Conservation (phyloP, 345 rosid genomes). For the Laguncularia racemosa region DNA sequence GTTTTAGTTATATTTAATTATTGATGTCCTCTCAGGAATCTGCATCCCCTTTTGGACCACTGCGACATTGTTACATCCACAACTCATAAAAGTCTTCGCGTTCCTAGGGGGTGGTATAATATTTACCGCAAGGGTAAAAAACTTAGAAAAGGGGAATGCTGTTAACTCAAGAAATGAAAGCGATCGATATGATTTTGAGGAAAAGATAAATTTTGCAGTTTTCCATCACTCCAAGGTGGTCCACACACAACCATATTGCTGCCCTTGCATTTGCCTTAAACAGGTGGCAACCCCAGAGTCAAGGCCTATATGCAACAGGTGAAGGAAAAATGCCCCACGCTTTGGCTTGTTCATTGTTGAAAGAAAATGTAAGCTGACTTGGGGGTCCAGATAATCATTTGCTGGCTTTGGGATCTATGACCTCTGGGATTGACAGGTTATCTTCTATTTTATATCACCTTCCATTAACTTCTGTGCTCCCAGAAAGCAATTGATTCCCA, state of each 20-base stretch:
- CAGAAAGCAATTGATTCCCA: too few species aligned
- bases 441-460: neutral
- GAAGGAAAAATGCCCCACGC: slow-evolving; percentile 79
- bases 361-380: slow-evolving; percentile 73
- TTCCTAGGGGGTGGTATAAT: slow-evolving; percentile 93
- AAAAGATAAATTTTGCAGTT: slow-evolving; percentile 80
- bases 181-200: slow-evolving; percentile 68
- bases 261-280: slow-evolving; percentile 71
- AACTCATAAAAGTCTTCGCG: slow-evolving; percentile 87
- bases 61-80: slow-evolving; percentile 95
- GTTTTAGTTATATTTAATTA: neutral
- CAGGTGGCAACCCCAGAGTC: slow-evolving; percentile 72
- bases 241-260: slow-evolving; percentile 90
- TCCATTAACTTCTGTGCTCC: neutral
- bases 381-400: slow-evolving; percentile 92
- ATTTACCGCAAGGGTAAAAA: slow-evolving; percentile 74
- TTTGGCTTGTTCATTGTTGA: slow-evolving; percentile 59
- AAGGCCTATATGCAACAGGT: slow-evolving; percentile 83
- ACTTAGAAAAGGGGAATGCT: slow-evolving; percentile 48
- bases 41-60: slow-evolving; percentile 66
- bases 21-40: slow-evolving; percentile 37
- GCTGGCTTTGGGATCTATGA: slow-evolving; percentile 85
- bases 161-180: slow-evolving; percentile 46
- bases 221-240: slow-evolving; percentile 89
- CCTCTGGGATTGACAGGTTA: slow-evolving; percentile 76